A percentile compares a stretch with the other conserved stretches of the same genome.
Conservation (phyloP, 139 green algal genomes). For the Deuterostichococcus epilithicus region DNA sequence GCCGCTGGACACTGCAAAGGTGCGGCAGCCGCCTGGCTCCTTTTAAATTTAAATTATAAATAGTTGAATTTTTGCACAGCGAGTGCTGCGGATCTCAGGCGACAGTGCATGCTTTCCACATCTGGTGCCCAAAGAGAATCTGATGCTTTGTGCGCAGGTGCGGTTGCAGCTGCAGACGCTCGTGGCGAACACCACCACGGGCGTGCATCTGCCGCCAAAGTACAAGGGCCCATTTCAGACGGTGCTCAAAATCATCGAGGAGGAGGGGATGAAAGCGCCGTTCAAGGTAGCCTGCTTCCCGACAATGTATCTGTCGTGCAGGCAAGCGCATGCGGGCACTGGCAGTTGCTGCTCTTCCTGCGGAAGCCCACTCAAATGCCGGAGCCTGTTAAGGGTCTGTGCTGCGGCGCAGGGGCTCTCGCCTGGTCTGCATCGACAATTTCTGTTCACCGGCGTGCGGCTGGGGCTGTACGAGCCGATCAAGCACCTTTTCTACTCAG, state of each 20-base stretch:
- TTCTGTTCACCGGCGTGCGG: slow-evolving; percentile 38
- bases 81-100: slow-evolving; percentile 5
- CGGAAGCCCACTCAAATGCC: too few relatives aligned
- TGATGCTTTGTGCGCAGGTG: slow-evolving; percentile 19
- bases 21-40: too few relatives aligned
- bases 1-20: slow-evolving; percentile 44
- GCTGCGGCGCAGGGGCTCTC: slow-evolving; percentile 25
- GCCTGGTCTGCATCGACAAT: slow-evolving; percentile 35
- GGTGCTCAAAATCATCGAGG: slow-evolving; percentile 18
- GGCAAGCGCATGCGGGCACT: neutral
- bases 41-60: too few relatives aligned
- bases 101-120: neutral
- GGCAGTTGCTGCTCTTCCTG: neutral
- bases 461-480: slow-evolving; percentile 35
- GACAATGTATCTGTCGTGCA: neutral
- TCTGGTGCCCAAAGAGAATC: neutral
- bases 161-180: slow-evolving; percentile 37
- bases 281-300: slow-evolving; percentile 21
- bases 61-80: too few relatives aligned
- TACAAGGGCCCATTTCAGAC: slow-evolving; percentile 32
- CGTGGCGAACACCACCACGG: neutral
- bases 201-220: neutral
- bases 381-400: too few relatives aligned
- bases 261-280: slow-evolving; percentile 26
- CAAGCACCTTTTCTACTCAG: slow-evolving; percentile 2